Percentiles rank a stretch among this genome's conserved stretches.
phyloP scores from a whole-genome alignment of 2,329 filamentous ascomycete genomes.

The Thermochaetoides dissita region DNA sequence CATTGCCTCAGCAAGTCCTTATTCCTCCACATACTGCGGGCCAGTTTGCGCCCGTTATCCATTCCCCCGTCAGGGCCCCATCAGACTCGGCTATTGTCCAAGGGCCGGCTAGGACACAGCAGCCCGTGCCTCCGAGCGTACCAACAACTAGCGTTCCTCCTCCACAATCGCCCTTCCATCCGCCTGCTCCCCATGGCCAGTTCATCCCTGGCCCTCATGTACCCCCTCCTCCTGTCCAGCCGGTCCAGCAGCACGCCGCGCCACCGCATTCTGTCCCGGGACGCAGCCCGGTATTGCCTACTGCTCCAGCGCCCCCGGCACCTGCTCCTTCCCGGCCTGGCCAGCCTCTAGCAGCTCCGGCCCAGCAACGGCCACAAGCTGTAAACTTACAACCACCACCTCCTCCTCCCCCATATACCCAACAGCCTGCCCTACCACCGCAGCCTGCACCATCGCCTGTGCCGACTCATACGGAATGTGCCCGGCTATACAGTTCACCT shows the following conservation, averaged over 20 bases:
- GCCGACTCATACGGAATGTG: conserved; percentile 3
- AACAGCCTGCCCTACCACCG: background rate
- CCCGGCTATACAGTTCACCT: conserved; percentile 15
- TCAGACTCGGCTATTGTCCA: conserved; percentile 5
- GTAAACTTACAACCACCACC: conserved; percentile 9
- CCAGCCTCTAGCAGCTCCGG: conserved; percentile 6
- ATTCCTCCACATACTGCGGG: conserved; percentile 17
- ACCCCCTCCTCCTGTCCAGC: conserved; percentile 1
- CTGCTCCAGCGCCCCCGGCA: conserved; percentile 13
- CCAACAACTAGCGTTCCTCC: conserved; percentile 1
- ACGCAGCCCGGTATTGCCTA: conserved; percentile 2
- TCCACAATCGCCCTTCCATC: conserved; percentile 6
- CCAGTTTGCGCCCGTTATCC: conserved; percentile 23
- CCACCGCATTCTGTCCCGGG: conserved; percentile 8
- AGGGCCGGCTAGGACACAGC: conserved; percentile 1
- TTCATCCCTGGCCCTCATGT: no score
- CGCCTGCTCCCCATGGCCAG: background rate
- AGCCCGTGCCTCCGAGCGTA: background rate
- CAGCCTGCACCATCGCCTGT: conserved; percentile 3
- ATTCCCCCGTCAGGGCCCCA: conserved; percentile 18
- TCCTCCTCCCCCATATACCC: conserved; percentile 3
- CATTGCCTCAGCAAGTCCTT: conserved; percentile 8
- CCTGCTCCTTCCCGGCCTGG: conserved; percentile 10
- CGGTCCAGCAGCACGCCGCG: conserved; percentile 10
- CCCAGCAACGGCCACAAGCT: conserved; percentile 10